phyloP scores from a whole-genome alignment of 2,329 filamentous ascomycete genomes.

The Tolypocladium sp. region DNA sequence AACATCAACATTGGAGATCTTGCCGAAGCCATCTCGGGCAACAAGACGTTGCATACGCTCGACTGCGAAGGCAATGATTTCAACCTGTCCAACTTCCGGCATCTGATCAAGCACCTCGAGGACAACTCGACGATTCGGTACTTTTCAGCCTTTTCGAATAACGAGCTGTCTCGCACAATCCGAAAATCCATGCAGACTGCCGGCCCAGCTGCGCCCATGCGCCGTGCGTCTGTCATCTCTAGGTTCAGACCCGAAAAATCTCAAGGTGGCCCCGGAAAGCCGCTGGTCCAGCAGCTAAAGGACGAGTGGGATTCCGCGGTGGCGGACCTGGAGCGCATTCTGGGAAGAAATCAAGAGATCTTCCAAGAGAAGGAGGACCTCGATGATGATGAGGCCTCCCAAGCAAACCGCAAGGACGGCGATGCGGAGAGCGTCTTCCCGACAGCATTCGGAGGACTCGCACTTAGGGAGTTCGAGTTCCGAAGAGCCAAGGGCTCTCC shows the following conservation, averaged over 20 bases:
- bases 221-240: slow-evolving; percentile 24
- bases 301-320: slow-evolving; percentile 29
- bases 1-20: slow-evolving; percentile 44
- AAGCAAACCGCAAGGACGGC: slow-evolving; percentile 7
- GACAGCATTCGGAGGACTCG: slow-evolving; percentile 27
- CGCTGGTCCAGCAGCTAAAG: slow-evolving; percentile 25
- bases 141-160: slow-evolving; percentile 31
- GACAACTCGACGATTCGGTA: slow-evolving; percentile 32
- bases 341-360: slow-evolving; percentile 24
- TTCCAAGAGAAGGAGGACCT: slow-evolving; percentile 11
- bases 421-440: slow-evolving; percentile 18
- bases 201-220: slow-evolving; percentile 13
- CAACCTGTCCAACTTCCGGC: slow-evolving; percentile 40
- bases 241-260: slow-evolving; percentile 22
- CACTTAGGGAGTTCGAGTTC: slow-evolving; percentile 19
- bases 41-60: slow-evolving; percentile 39
- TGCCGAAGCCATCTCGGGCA: slow-evolving; percentile 38
- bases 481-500: slow-evolving; percentile 13
- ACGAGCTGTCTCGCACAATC: slow-evolving; percentile 24
- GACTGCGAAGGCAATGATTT: slow-evolving; percentile 48
- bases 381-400: slow-evolving; percentile 7
- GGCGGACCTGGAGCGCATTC: slow-evolving; percentile 20
- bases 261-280: slow-evolving; percentile 16
- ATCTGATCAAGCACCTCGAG: slow-evolving; percentile 34
- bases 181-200: slow-evolving; percentile 22